phyloP scores from a whole-genome alignment of 768 basidiomycete genomes.

The Dendrothele bispora region DNA sequence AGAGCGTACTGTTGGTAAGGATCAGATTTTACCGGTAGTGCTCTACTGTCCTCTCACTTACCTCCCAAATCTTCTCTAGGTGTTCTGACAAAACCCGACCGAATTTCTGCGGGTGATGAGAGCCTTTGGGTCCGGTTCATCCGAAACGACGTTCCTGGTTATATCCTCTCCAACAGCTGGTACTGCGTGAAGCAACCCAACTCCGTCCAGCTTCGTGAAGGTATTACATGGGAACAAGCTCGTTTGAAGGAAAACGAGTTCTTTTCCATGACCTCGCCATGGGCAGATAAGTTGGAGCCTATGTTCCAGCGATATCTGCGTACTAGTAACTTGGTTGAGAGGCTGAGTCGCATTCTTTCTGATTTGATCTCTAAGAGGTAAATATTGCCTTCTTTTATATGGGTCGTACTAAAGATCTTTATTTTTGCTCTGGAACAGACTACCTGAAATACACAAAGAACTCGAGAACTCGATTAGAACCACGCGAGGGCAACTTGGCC shows the following conservation, averaged over 20 bases:
- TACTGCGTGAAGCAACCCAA: constrained; percentile 57
- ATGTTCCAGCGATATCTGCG: constrained; percentile 53
- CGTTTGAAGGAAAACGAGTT: constrained; percentile 55
- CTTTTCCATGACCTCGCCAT: constrained; percentile 52
- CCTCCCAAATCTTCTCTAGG: constrained; percentile 47
- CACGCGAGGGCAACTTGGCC: constrained; percentile 30
- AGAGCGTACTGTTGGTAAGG: constrained; percentile 68
- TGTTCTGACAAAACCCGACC: constrained; percentile 74
- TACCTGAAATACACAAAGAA: constrained; percentile 64
- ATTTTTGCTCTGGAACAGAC: constrained; percentile 33
- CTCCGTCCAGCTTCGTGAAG: constrained; percentile 47
- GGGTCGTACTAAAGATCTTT: constrained; percentile 13
- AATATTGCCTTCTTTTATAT: constrained; percentile 13
- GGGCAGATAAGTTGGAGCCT: constrained; percentile 50
- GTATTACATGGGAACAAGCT: constrained; percentile 61
- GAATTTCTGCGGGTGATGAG: constrained; percentile 57
- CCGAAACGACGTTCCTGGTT: constrained; percentile 47
- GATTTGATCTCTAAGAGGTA: constrained; percentile 64
- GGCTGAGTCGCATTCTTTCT: constrained; percentile 60
- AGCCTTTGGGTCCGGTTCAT: constrained; percentile 57
- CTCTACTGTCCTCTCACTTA: background rate
- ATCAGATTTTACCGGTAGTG: background rate
- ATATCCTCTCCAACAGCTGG: constrained; percentile 56
- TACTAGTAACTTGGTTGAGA: constrained; percentile 54
- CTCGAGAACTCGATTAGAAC: constrained; percentile 43